phyloP scores from a whole-genome alignment of 225 moss, liverwort and hornwort species.

The Climacium dendroides region DNA sequence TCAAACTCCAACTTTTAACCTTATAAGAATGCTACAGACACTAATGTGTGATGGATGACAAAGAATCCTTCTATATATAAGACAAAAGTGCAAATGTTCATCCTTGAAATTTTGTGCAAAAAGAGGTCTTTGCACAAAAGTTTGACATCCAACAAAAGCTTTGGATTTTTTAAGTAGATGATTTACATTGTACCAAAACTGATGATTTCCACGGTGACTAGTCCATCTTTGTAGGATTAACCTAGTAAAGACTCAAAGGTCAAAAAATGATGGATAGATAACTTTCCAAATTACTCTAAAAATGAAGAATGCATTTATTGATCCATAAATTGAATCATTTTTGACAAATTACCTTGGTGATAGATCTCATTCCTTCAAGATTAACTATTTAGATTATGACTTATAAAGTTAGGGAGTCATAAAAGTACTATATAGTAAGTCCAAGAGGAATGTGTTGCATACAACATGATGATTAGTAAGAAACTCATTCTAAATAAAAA shows the following conservation, averaged over 20 bases:
- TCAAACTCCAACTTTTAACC: neutral
- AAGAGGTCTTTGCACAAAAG: too few species aligned
- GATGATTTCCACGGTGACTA: too few species aligned
- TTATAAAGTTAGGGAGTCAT: neutral
- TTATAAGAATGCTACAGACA: rapidly evolving
- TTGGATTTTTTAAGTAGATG: too few species aligned
- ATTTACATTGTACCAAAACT: too few species aligned
- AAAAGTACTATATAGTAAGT: neutral
- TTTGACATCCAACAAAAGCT: too few species aligned
- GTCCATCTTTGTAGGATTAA: too few species aligned
- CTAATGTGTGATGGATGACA: too few species aligned
- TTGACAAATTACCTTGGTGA: neutral
- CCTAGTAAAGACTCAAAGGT: too few species aligned
- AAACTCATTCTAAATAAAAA: neutral
- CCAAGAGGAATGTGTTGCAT: neutral
- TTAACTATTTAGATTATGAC: neutral
- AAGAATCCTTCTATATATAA: neutral
- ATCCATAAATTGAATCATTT: neutral
- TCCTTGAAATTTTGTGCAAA: too few species aligned
- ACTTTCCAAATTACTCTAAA: rapidly evolving
- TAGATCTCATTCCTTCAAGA: rapidly evolving
- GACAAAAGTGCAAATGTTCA: too few species aligned
- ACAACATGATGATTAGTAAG: neutral
- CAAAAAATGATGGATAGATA: too few species aligned
- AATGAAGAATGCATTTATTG: neutral